Evolutionary conservation across 352 stramenopile genomes (phyloP), one percentile per base, ranked within the genome.

Genomic region (Pythium scleroteichum): DNA sequence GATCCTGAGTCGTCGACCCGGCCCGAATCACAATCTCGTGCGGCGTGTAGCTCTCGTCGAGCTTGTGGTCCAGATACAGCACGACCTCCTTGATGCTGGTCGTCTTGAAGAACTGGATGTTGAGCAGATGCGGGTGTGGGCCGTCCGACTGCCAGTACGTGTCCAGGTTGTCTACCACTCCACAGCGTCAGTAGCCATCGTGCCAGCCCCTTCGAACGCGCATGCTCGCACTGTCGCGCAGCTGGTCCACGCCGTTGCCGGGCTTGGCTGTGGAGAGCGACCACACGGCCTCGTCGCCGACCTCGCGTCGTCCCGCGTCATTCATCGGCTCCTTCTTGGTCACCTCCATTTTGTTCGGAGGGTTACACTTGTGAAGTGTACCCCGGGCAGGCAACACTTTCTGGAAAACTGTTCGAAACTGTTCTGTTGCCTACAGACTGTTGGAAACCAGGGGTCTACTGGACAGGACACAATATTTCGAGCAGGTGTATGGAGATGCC

Each of bases 11-110:
- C 5, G 95, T 99, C 24, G 85, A 96, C 50, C 97, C 97, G 12
- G 83, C 80, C 53, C 90, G 81, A 26, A 99, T 85, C 14, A 82
- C 89, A 13, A 99, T 78, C 62, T 96, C 98, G 69, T 98, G 98
- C 4, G 97, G 96, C 10, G 97, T 99, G 72, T 99, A 99, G 67
- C 91, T 98, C 79, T 99, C 96, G 68, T 99, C 97, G 23, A 99
- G 75, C 60, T 92, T 97, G 79, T 98, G 98, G 78, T 99, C 95
- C 16, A 99, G 76, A 67, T 99, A 99, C n/a, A 99, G 67, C 27
- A 92, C 90, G 32, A 99, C 81, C 66, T 98, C 92, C 19, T 81
- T 89, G 19, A 99, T 79, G 6, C 87, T 88, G 71, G 95, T 95
- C 66, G 98, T 97, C 66, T 90, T 87, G 51, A 89, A 82, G 74